Conservation (phyloP, 2,329 filamentous ascomycete species). For the Ophiostoma montium region DNA sequence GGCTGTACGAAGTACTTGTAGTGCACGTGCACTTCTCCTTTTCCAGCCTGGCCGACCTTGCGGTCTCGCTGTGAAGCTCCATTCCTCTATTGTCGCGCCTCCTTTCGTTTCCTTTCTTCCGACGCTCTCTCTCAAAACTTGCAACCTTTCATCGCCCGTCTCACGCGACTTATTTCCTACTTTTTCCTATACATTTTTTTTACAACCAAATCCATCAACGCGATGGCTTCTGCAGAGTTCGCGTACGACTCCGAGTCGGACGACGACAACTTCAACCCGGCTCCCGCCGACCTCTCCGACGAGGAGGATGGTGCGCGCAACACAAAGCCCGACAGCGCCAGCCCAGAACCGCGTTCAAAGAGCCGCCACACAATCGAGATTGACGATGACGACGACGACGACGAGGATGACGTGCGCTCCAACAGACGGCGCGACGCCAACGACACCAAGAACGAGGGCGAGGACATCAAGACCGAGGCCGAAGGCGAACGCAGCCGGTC, state of each 20-base stretch:
- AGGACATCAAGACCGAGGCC: slow-evolving; percentile 23
- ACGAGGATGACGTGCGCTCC: neutral
- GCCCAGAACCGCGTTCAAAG: slow-evolving; percentile 14
- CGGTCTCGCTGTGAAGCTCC: neutral
- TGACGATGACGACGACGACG: slow-evolving; percentile 13
- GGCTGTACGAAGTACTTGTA: neutral
- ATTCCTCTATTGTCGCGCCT: neutral
- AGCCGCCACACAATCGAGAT: slow-evolving; percentile 13
- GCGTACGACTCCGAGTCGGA: slow-evolving; percentile 53
- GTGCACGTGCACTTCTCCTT: neutral
- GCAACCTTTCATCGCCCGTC: neutral
- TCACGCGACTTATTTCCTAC: neutral
- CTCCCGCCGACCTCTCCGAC: slow-evolving; percentile 58
- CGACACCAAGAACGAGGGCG: slow-evolving; percentile 24
- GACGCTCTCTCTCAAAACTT: neutral
- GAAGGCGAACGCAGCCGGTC: slow-evolving; percentile 19
- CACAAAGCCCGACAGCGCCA: slow-evolving; percentile 13
- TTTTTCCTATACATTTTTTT: too few relatives aligned
- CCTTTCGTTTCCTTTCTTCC: neutral
- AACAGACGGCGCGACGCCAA: slow-evolving; percentile 23
- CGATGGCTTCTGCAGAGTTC: neutral
- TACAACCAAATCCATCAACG: neutral
- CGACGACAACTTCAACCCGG: slow-evolving; percentile 82
- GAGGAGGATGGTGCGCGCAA: slow-evolving; percentile 38
- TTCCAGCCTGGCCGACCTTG: neutral